Percentiles rank a stretch among this genome's conserved stretches.
Conservation (phyloP, 75 land plant genomes). For the Cunninghamia lanceolata region DNA sequence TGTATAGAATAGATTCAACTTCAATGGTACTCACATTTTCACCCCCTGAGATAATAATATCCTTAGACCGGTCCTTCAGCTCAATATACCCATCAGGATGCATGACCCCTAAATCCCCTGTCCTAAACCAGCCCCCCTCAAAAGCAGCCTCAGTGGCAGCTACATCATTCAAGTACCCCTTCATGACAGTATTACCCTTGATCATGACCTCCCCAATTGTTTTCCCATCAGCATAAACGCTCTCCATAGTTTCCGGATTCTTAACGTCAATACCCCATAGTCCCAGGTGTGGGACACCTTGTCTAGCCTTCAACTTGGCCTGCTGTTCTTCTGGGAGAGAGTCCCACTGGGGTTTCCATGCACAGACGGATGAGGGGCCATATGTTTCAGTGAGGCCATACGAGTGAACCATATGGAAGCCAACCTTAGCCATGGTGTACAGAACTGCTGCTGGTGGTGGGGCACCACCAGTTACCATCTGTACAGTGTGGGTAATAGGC, state of each 20-base stretch:
- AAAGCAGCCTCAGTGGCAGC: constrained; percentile 41
- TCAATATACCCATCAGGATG: constrained; percentile 49
- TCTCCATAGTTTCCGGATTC: constrained; percentile 43
- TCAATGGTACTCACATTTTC: constrained; percentile 64
- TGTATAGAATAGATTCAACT: constrained; percentile 46
- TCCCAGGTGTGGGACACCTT: constrained; percentile 41
- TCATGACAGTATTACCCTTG: constrained; percentile 54
- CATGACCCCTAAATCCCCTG: constrained; percentile 56
- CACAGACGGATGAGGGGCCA: constrained; percentile 51
- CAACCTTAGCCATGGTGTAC: constrained; percentile 43
- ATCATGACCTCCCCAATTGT: constrained; percentile 64
- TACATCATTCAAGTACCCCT: constrained; percentile 46
- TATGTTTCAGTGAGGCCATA: constrained; percentile 85
- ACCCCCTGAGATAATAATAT: constrained; percentile 63
- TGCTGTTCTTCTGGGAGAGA: constrained; percentile 25
- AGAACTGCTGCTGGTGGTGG: constrained; percentile 80
- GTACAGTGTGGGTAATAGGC: constrained; percentile 31
- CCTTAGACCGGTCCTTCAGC: constrained; percentile 53
- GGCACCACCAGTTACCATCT: constrained; percentile 67
- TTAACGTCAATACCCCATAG: constrained; percentile 37
- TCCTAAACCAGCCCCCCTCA: constrained; percentile 49
- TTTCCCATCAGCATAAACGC: constrained; percentile 42
- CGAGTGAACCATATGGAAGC: constrained; percentile 64
- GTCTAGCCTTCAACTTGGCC: constrained; percentile 40
- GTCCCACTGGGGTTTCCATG: constrained; percentile 76